A percentile compares a stretch with the other conserved stretches of the same genome.
Evolutionary conservation across 2,329 filamentous ascomycete species (phyloP).

Genomic region (Calonectria ilicicola): DNA sequence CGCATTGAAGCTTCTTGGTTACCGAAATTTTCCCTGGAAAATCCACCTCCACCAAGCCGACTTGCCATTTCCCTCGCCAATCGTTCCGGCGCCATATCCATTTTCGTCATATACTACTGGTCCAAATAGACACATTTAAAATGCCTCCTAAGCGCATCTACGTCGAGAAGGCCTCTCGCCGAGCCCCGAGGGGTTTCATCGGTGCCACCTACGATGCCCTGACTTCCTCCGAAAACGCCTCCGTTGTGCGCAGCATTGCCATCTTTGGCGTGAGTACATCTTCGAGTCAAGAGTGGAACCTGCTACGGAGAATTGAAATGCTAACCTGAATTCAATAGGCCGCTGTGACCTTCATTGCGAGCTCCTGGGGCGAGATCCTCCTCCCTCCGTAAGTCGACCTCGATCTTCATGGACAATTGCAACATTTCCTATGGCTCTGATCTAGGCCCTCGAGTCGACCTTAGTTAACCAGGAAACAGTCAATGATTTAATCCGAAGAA

Average conservation of each 20-base stretch:
- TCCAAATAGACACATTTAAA: conserved; percentile 33
- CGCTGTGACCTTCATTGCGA: conserved; percentile 75
- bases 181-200: conserved; percentile 64
- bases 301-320: not conserved
- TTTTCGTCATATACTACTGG: not conserved
- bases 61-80: not conserved
- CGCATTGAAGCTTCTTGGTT: conserved; percentile 27
- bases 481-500: conserved; percentile 38
- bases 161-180: conserved; percentile 59
- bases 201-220: conserved; percentile 70
- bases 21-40: conserved; percentile 39
- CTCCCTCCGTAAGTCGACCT: conserved; percentile 68
- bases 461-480: conserved; percentile 28
- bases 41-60: conserved; percentile 15
- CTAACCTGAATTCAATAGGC: conserved; percentile 55
- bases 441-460: not conserved
- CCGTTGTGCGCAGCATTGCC: conserved; percentile 75
- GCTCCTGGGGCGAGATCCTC: conserved; percentile 75
- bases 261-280: conserved; percentile 72
- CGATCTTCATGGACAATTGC: not conserved
- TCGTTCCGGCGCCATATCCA: not conserved
- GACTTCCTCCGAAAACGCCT: conserved; percentile 75
- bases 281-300: not conserved
- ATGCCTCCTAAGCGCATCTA: conserved; percentile 75
- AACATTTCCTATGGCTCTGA: not conserved